Percentiles rank a stretch among this genome's conserved stretches.
These are phyloP conservation scores for Balansia obtecta DNA, from an alignment of 2,329 filamentous ascomycete genomes.

Conservation along the genomic window DNA sequence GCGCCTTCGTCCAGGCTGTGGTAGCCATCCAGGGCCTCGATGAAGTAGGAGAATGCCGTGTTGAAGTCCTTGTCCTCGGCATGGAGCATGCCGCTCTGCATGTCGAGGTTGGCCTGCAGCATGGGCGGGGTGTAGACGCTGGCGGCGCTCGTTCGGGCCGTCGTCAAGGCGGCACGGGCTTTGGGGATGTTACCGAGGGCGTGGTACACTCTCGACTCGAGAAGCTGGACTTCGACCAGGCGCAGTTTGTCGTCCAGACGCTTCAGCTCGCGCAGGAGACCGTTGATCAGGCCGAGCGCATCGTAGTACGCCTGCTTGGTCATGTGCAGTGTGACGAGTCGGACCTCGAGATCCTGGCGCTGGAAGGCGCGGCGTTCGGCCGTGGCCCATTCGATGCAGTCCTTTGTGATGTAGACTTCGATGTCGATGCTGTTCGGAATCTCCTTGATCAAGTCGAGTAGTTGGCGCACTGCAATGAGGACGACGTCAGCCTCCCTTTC, in stretches of 20 bases:
- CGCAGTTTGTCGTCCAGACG: constrained; percentile 97
- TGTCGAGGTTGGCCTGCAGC: constrained; percentile 90
- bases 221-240: constrained; percentile 90
- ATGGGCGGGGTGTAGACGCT: constrained; percentile 95
- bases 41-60: constrained; percentile 97
- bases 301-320: constrained; percentile 97
- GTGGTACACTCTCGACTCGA: constrained; percentile 96
- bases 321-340: constrained; percentile 90
- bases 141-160: constrained; percentile 85
- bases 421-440: constrained; percentile 92
- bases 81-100: constrained; percentile 98
- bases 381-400: constrained; percentile 98
- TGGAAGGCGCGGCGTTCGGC: constrained; percentile 91
- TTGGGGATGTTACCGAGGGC: constrained; percentile 94
- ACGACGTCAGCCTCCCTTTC: no score
- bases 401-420: constrained; percentile 91
- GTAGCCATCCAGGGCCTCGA: constrained; percentile 95
- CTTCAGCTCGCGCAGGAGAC: constrained; percentile 90
- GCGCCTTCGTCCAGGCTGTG: constrained; percentile 77
- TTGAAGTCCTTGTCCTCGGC: constrained; percentile 99
- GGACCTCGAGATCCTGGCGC: constrained; percentile 93
- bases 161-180: constrained; percentile 86
- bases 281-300: constrained; percentile 90
- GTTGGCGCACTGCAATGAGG: constrained; percentile 67
- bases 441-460: constrained; percentile 86